Evolutionary conservation across 768 basidiomycete species (phyloP), one percentile per base, ranked within the genome.

Genomic region (Saitozyma podzolica): DNA sequence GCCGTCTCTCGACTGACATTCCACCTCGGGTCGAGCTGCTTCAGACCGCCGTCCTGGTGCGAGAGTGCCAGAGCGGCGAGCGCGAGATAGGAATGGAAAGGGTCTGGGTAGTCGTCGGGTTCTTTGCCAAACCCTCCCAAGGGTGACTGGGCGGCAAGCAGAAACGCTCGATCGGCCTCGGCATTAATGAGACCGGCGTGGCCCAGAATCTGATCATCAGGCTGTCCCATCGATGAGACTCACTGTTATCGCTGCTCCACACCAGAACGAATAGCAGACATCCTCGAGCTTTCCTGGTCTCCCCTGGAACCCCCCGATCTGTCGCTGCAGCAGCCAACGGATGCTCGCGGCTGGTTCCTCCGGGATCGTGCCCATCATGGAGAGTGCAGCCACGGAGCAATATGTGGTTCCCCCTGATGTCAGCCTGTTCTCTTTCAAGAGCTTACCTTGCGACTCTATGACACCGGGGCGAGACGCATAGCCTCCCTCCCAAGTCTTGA

Each of bases 211-310:
- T 94, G 59, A 14, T 11, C 7, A 40, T 10, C 13, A 50, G 52
- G 19, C n/a, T 57, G 13, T 19, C 43, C 45, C 19, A 53, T 37
- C n/a, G 10, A 41, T 52, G 17, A 47, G 39, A 58, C 85, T 56
- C 65, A 94, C 94, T 73, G 84, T 80, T 9, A 97, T 79, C 0
- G 90, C 83, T 9, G 87, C 93, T 3, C 90, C 88, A 68, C 89
- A 89, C 95, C 95, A 99, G 78, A 96, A 98, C 66, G 90, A 91
- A 79, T 99, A 99, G 77, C 95, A 99, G 3, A 92, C 90, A 66
- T 98, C 95, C 6, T 89, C 85, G 5, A 84, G 82, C 80, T 99
- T 99, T 61, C 86, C 88, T 1, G 92, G 92, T 20, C 95, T 84
- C 2, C 95, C 95, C 68, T 88, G 82, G 74, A 92, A 96, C 0